Base-by-base conservation (phyloP, 495 filamentous ascomycete species). In the Penicillium simplicissimum region DNA sequence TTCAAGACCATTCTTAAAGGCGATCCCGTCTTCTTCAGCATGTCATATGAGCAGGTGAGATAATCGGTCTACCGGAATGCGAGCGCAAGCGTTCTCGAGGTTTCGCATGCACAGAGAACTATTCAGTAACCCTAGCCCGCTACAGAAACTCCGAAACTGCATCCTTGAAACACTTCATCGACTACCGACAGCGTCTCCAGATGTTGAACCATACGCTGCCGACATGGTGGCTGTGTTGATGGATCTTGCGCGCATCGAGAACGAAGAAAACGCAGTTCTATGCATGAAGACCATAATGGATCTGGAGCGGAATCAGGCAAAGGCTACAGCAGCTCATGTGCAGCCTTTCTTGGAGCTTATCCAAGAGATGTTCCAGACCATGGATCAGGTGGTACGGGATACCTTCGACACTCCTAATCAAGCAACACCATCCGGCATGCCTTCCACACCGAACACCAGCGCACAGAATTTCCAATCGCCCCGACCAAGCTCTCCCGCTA, bases 261-360 rank as follows among this genome's bases (percentile, higher is more conserved):
- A 99, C 67, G 96, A 99, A 71, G 96, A 99, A 47, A 99, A 99
- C 80, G 96, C 93, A 3, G 91, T 96, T 14, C 80, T 99, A 57
- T 97, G 93, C 70, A 93, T 99, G 82, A 98, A 98, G 80, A 96
- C 92, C 1, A 90, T 96, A 55, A 96, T 96, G 83, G 95, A 99
- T 68, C 85, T 97, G 70, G 90, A 94, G 81, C 86, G 96, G 23
- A 90, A 96, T 68, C 96, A 97, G 67, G 84, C 88, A 37, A 95
- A 93, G 77, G 87, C 88, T 11, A 87, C 94, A 10, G 81, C 82
- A 10, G 80, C 83, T 38, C 90, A 88, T 63, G 95, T 97, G 6
- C 96, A 98, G 71, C 84, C 87, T 3, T 98, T 97, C 77, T 76
- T 99, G 42, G 87, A 89, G 54, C 81, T 99, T 34, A 98, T 99